These are phyloP conservation scores for Theileria luwenshuni DNA, from an alignment of 169 alveolate genomes.

Conservation along the genomic window DNA sequence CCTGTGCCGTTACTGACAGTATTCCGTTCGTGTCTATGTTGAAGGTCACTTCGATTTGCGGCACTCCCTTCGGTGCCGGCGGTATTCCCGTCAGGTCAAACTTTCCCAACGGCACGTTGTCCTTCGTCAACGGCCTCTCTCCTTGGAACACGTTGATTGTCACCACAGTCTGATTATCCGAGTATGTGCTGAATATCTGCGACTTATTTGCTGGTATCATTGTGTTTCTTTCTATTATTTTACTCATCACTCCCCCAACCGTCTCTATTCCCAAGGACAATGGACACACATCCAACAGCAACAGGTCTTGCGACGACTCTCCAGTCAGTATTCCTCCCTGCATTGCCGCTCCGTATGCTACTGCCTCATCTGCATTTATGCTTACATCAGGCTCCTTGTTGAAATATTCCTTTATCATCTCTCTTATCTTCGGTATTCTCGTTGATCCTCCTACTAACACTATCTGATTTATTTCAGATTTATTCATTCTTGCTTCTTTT, in stretches of 20 bases:
- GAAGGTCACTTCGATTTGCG: constrained; percentile 95
- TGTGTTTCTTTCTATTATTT: constrained; percentile 94
- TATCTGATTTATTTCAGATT: constrained; percentile 92
- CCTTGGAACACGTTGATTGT: constrained; percentile 96
- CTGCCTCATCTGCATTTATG: constrained; percentile 95
- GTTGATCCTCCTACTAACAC: constrained; percentile 97
- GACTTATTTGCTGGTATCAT: constrained; percentile 96
- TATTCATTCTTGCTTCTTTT: constrained; percentile 88
- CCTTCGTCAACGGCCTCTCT: constrained; percentile 96
- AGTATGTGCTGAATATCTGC: constrained; percentile 94
- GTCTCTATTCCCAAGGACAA: constrained; percentile 94
- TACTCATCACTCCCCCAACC: constrained; percentile 96
- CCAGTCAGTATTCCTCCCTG: constrained; percentile 94
- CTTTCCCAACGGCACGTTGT: constrained; percentile 93
- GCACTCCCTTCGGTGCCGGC: constrained; percentile 95
- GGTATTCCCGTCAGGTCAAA: constrained; percentile 95
- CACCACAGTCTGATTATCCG: constrained; percentile 95
- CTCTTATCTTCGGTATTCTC: constrained; percentile 93
- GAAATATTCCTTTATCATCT: constrained; percentile 90
- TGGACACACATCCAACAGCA: constrained; percentile 95
- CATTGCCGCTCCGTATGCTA: constrained; percentile 96
- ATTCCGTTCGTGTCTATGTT: constrained; percentile 97
- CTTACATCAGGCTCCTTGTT: constrained; percentile 92
- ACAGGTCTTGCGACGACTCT: constrained; percentile 91
- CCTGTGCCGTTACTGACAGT: constrained; percentile 94